Conservation (phyloP, 108 stramenopile genomes). For the Cyclotella baltica region DNA sequence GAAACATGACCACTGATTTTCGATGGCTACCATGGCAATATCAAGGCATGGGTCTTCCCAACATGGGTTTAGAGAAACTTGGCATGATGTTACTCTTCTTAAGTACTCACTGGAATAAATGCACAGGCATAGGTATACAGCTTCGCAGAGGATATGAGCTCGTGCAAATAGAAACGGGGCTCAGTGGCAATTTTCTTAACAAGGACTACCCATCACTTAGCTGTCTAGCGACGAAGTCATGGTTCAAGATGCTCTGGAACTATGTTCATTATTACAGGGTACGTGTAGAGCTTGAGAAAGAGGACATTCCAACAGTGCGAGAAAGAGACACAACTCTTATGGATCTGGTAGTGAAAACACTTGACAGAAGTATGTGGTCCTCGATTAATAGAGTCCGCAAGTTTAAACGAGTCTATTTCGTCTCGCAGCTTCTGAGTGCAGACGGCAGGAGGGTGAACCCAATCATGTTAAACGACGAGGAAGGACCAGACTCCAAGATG, state of each 20-base stretch:
- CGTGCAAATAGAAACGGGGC: constrained; percentile 7
- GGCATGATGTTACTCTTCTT: not conserved
- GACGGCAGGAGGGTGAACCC: not conserved
- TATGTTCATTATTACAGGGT: not conserved
- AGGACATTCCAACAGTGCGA: not conserved
- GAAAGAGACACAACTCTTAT: not conserved
- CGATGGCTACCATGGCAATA: not conserved
- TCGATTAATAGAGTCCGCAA: not conserved
- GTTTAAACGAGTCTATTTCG: not conserved
- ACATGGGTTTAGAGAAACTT: not conserved
- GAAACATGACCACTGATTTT: not conserved
- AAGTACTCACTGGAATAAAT: not conserved
- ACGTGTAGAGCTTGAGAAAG: not conserved
- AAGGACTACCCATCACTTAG: not conserved
- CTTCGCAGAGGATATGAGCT: not conserved
- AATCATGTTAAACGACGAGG: not conserved
- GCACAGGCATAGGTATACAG: not conserved
- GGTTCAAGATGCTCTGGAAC: constrained; percentile 20
- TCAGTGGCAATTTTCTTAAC: constrained; percentile 5
- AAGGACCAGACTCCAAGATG: not conserved
- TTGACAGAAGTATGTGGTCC: not conserved
- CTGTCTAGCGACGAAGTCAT: not conserved
- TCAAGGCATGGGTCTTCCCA: constrained; percentile 18
- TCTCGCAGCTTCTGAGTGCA: not conserved
- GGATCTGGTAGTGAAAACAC: not conserved